Evolutionary conservation across 2,329 filamentous ascomycete species (phyloP).

Genomic region (Claviceps spartinae): DNA sequence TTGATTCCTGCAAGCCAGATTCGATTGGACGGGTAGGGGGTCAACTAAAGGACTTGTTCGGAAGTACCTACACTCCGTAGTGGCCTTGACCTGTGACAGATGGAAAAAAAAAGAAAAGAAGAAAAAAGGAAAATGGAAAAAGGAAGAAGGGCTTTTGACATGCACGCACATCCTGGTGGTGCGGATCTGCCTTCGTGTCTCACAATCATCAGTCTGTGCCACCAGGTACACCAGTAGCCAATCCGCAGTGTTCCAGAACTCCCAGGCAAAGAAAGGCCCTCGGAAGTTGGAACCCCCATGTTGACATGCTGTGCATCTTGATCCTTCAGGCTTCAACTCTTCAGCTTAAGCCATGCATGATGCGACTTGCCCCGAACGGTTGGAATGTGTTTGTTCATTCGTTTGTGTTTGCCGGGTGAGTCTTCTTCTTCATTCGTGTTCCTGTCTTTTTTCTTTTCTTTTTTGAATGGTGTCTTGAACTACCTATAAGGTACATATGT

Average conservation of each 20-base stretch:
- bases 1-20: neutral
- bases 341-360: neutral
- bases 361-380: too few species aligned
- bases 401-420: neutral
- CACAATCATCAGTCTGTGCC: neutral
- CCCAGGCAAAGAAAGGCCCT: too few species aligned
- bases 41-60: too few species aligned
- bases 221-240: neutral
- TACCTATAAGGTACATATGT: too few species aligned
- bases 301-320: neutral
- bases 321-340: neutral
- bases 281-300: neutral
- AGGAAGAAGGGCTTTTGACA: too few species aligned
- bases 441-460: too few species aligned
- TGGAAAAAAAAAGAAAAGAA: too few species aligned
- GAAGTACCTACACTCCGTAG: too few species aligned
- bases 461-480: too few species aligned
- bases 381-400: neutral
- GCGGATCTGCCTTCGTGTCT: neutral
- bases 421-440: neutral
- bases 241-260: too few species aligned
- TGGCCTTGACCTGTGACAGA: too few species aligned
- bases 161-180: neutral
- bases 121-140: neutral
- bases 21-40: too few species aligned